Conservation (phyloP, 305 asterid genomes). For the Solanum hybrid region DNA sequence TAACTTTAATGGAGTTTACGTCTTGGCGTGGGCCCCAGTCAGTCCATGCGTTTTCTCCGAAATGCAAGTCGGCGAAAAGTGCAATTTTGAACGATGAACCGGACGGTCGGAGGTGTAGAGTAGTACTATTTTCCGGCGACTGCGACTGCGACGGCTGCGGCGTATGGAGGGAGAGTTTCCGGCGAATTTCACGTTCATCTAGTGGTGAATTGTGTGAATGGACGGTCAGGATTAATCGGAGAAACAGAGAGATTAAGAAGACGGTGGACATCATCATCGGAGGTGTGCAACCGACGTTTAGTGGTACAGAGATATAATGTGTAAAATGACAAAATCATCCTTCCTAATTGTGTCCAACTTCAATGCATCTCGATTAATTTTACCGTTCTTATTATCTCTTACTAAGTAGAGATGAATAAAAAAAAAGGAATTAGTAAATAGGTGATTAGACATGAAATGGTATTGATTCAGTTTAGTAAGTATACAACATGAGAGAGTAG, state of each 20-base stretch:
- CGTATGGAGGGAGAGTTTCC: slow-evolving; percentile 6
- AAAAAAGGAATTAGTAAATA: no score
- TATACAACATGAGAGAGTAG: no score
- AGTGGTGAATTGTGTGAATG: slow-evolving; percentile 4
- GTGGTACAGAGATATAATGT: neutral
- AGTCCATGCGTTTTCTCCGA: slow-evolving; percentile 84
- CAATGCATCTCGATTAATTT: neutral
- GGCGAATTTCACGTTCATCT: slow-evolving; percentile 4
- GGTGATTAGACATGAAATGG: no score
- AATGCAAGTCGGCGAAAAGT: slow-evolving; percentile 83
- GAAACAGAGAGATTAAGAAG: neutral
- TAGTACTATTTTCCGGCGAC: slow-evolving; percentile 6
- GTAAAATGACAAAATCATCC: neutral
- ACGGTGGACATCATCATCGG: neutral
- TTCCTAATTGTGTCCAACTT: neutral
- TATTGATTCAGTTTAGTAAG: no score
- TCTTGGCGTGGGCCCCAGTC: slow-evolving; percentile 84
- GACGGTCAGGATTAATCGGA: slow-evolving; percentile 21
- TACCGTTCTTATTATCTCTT: neutral
- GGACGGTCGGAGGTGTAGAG: slow-evolving; percentile 27
- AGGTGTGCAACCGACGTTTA: neutral
- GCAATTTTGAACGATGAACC: slow-evolving; percentile 58
- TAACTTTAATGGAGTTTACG: slow-evolving; percentile 39
- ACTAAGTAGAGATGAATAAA: no score
- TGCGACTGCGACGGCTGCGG: slow-evolving; percentile 4